Conservation (phyloP, 257 asterid species). For the Solanum tarijense region DNA sequence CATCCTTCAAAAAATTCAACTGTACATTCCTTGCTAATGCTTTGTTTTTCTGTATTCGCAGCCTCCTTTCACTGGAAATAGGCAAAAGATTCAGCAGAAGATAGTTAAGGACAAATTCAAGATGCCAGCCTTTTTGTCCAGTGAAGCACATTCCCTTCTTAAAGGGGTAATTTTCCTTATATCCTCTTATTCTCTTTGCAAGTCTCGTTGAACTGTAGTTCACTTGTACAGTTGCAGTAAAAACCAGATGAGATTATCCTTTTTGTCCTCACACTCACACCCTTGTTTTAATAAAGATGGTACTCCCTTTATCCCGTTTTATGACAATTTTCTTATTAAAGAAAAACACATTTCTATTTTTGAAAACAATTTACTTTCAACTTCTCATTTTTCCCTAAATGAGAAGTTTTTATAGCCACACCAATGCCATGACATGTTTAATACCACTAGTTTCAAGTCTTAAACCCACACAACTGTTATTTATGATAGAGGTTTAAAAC, state of each 20-base stretch:
- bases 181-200: not conserved
- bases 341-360: not conserved
- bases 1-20: not conserved
- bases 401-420: not conserved
- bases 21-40: not conserved
- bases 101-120: conserved; percentile 45
- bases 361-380: not conserved
- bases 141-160: conserved; percentile 53
- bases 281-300: not conserved
- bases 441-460: not conserved
- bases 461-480: not conserved
- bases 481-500: not conserved
- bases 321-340: not conserved
- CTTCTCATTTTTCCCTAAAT: not conserved
- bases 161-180: conserved; percentile 37
- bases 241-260: not conserved
- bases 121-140: conserved; percentile 45
- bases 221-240: not conserved
- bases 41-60: not conserved
- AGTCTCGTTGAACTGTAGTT: not conserved
- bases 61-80: conserved; percentile 32
- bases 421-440: not conserved
- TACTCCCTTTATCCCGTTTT: not conserved
- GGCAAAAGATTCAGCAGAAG: conserved; percentile 47
- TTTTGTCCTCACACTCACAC: not conserved